phyloP scores from a whole-genome alignment of 371 early-diverging fungal genomes.

The Smittium culicis region DNA sequence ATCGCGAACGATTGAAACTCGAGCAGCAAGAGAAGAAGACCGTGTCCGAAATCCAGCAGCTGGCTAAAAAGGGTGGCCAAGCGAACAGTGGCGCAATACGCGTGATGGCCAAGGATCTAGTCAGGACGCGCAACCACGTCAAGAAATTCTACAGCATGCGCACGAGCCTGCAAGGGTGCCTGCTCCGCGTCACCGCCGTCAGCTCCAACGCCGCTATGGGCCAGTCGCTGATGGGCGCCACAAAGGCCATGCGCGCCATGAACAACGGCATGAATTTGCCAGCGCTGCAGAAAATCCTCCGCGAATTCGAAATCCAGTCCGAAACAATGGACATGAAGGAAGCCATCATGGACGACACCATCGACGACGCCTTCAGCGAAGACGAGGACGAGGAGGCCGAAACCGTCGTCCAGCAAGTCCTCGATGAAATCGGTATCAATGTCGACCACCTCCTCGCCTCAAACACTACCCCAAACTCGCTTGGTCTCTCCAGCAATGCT shows the following conservation, averaged over 20 bases:
- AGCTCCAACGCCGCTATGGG: conserved; percentile 91
- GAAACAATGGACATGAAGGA: conserved; percentile 98
- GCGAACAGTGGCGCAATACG: conserved; percentile 35
- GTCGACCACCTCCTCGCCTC: conserved; percentile 10
- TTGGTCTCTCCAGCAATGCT: not conserved
- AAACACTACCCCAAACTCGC: not conserved
- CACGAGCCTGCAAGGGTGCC: conserved; percentile 85
- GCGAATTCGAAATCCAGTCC: conserved; percentile 89
- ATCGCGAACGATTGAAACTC: conserved; percentile 74
- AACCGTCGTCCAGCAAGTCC: conserved; percentile 76
- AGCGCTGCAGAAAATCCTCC: conserved; percentile 84
- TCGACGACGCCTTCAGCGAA: conserved; percentile 89
- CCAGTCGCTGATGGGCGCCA: conserved; percentile 88
- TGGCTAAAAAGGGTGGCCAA: conserved; percentile 82
- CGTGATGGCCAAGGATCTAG: conserved; percentile 94
- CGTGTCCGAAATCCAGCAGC: conserved; percentile 77
- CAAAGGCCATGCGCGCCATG: conserved; percentile 93
- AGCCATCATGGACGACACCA: conserved; percentile 93
- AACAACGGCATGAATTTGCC: conserved; percentile 87
- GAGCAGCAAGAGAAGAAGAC: conserved; percentile 92
- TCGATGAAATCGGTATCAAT: conserved; percentile 88
- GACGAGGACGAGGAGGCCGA: conserved; percentile 83
- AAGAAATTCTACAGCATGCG: conserved; percentile 94
- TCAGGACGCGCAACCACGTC: conserved; percentile 79
- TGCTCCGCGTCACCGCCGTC: conserved; percentile 61